Conservation (phyloP, 2,329 filamentous ascomycete genomes). For the Helotiales sp. region DNA sequence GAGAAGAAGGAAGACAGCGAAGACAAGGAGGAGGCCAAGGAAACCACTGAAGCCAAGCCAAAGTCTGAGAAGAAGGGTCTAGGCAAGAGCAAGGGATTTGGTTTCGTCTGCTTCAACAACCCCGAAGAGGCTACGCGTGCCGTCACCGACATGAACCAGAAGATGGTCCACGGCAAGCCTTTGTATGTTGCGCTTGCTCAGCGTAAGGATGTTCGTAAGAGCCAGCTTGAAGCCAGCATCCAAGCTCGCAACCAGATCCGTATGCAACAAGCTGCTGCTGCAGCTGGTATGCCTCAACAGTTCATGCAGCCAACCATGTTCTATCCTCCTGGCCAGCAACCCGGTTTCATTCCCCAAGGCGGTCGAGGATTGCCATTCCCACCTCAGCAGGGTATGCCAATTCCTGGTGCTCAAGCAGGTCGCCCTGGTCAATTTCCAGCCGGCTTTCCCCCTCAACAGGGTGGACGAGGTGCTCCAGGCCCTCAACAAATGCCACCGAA, state of each 20-base stretch:
- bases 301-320: conserved; percentile 91
- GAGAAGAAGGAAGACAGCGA: conserved; percentile 47
- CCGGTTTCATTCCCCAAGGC: conserved; percentile 61
- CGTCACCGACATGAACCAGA: conserved; percentile 99
- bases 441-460: conserved; percentile 79
- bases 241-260: conserved; percentile 98
- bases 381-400: conserved; percentile 58
- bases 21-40: conserved; percentile 41
- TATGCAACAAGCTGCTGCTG: conserved; percentile 95
- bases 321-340: conserved; percentile 82
- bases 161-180: conserved; percentile 96
- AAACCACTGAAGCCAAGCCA: conserved; percentile 44
- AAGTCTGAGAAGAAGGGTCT: conserved; percentile 60
- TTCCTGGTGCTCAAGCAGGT: conserved; percentile 74
- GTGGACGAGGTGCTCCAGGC: conserved; percentile 79
- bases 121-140: conserved; percentile 99
- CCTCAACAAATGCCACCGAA: conserved; percentile 85
- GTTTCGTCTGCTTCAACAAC: conserved; percentile 99
- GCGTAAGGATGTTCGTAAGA: conserved; percentile 99
- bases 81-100: conserved; percentile 99
- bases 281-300: conserved; percentile 83
- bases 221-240: conserved; percentile 98
- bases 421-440: conserved; percentile 84
- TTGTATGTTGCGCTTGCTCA: conserved; percentile 97
- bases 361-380: conserved; percentile 69